These are phyloP conservation scores for Hanseniaspora gamundiae DNA, from an alignment of 1,139 yeast species.

Conservation along the genomic window DNA sequence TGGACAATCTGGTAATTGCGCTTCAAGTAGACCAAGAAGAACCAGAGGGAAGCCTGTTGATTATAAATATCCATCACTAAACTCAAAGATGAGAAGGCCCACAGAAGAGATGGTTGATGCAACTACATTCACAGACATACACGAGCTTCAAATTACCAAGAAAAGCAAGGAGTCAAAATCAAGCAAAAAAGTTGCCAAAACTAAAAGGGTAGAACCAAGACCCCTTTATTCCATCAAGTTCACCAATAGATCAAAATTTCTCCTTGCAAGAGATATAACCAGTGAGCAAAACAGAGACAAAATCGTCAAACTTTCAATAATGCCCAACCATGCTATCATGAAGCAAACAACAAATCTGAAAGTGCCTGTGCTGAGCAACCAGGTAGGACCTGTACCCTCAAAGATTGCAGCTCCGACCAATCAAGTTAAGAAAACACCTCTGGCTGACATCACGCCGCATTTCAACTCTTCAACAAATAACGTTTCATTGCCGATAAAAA, in stretches of 20 bases:
- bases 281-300: too few species aligned
- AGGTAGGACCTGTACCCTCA: neutral
- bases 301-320: too few species aligned
- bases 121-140: slow-evolving; percentile 22
- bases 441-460: neutral
- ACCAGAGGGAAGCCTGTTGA: slow-evolving; percentile 44
- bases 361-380: too few species aligned
- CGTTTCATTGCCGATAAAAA: neutral
- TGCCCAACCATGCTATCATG: too few species aligned
- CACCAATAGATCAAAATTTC: neutral
- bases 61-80: slow-evolving; percentile 57
- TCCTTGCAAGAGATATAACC: too few species aligned
- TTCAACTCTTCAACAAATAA: neutral
- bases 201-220: neutral
- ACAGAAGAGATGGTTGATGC: slow-evolving; percentile 52
- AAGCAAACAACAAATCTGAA: neutral
- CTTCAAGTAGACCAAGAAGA: slow-evolving; percentile 24
- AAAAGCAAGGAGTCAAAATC: neutral
- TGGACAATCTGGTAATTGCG: neutral
- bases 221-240: neutral
- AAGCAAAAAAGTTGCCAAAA: neutral
- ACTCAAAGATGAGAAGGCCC: slow-evolving; percentile 61
- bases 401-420: neutral
- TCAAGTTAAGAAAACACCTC: neutral
- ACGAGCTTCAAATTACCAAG: slow-evolving; percentile 19